These are phyloP conservation scores for Sugiyamaella americana DNA, from an alignment of 805 yeast species.

Conservation along the genomic window DNA sequence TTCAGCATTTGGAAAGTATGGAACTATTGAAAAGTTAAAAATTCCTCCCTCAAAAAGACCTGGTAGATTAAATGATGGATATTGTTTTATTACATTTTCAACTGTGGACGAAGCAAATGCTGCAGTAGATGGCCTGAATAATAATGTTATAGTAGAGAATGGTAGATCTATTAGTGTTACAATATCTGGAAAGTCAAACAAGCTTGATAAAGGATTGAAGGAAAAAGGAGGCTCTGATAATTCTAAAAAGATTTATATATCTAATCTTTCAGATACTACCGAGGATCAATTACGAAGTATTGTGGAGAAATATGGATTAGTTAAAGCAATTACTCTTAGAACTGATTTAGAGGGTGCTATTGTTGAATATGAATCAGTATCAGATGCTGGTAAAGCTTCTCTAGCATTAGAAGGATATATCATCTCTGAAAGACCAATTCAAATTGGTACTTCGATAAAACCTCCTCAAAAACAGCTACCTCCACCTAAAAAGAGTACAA, in stretches of 20 bases:
- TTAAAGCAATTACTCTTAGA: constrained; percentile 5
- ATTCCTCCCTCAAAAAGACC: constrained; percentile 40
- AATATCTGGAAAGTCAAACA: constrained; percentile 32
- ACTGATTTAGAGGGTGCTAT: constrained; percentile 14
- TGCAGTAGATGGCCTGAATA: constrained; percentile 34
- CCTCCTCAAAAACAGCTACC: neutral
- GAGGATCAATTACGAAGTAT: constrained; percentile 10
- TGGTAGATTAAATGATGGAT: constrained; percentile 48
- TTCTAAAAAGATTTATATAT: constrained; percentile 11
- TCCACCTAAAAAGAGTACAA: constrained; percentile 1
- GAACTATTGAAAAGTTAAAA: constrained; percentile 46
- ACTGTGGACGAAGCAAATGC: constrained; percentile 40
- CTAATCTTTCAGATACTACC: constrained; percentile 17
- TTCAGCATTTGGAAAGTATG: constrained; percentile 43
- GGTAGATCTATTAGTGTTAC: constrained; percentile 46
- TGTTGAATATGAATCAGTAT: constrained; percentile 12
- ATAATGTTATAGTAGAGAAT: constrained; percentile 31
- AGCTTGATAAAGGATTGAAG: neutral
- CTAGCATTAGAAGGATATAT: constrained; percentile 16
- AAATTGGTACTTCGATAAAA: constrained; percentile 2
- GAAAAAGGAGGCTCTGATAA: neutral
- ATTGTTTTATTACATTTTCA: constrained; percentile 55
- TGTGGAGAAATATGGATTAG: constrained; percentile 15
- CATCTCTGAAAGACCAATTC: constrained; percentile 4
- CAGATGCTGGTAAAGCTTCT: constrained; percentile 18